Evolutionary conservation across 2,329 filamentous ascomycete genomes (phyloP).

Genomic region (Hypomyces rosellus): DNA sequence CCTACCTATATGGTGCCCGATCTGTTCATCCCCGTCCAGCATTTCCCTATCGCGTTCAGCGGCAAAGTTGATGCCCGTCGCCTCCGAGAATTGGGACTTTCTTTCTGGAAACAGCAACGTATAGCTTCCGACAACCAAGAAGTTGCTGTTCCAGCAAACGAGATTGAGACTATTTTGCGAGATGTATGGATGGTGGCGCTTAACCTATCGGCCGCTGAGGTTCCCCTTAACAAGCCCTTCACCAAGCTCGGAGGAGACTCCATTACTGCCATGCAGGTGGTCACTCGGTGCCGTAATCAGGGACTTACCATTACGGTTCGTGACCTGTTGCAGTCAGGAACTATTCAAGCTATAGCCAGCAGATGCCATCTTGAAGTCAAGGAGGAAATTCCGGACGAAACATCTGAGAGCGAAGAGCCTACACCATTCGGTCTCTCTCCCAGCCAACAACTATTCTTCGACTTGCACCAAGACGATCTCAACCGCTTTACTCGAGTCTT

Average conservation of each 20-base stretch:
- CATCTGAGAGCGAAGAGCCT: background rate
- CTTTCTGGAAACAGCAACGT: no score
- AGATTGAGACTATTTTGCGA: no score
- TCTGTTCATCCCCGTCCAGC: no score
- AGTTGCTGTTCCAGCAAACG: no score
- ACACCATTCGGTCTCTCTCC: conserved; percentile 35
- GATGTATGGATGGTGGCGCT: no score
- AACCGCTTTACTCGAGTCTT: conserved; percentile 41
- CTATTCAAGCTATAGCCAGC: background rate
- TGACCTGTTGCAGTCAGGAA: conserved; percentile 24
- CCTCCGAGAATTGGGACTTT: no score
- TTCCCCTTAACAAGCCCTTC: conserved; percentile 13
- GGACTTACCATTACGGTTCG: conserved; percentile 25
- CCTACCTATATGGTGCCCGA: no score
- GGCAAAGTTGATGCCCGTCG: no score
- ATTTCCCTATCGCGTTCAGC: no score
- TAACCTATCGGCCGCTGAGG: no score
- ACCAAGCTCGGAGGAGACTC: conserved; percentile 39
- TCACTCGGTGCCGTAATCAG: conserved; percentile 30
- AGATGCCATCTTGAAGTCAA: background rate
- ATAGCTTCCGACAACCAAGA: no score
- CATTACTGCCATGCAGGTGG: conserved; percentile 36
- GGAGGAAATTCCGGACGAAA: background rate
- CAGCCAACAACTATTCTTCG: conserved; percentile 38
- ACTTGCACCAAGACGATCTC: conserved; percentile 21